Evolutionary conservation across 2,329 filamentous ascomycete species (phyloP), one percentile per base, ranked within the genome.

Genomic region (Colletotrichum chlorophyti): DNA sequence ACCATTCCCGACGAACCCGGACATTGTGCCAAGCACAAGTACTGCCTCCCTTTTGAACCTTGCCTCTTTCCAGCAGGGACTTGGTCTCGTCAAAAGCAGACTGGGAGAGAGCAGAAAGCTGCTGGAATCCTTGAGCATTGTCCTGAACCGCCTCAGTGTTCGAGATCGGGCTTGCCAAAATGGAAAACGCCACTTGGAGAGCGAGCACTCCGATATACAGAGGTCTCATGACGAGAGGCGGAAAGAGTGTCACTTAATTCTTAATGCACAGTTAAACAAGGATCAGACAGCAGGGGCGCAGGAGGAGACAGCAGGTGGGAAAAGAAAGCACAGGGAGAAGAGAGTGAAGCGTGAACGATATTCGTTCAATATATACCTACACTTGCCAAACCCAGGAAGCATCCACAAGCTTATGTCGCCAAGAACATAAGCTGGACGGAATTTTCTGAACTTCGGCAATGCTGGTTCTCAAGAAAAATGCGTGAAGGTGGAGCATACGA

Each of bases 1-100:
- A 71, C 70, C 70, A 73, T 57, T 73, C 70, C 15, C 62, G 59
- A 37, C 70, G 69, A 12, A 71, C 59, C 19, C 65, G 65, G 32
- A 72, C 40, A 40, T 71, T 70, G 37, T 35, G 62, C 45, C 66
- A 69, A 8, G 66, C 65, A 45, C 63, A 68, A 29, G 52, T 49
- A 14, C 23, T 11, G 14, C 64, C 42, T 2, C 50, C 62, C 50
- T 68, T 69, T 29, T 29, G 34, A 1, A 52, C 14, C 27, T 61
- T 45, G 3, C 61, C 53, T 11, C 53, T 52, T 17, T 62, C 52
- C 4, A 61, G 31, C 5, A 64, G 53, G 0, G 58, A 50, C 19
- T 69, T 53, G 1, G 70, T 65, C 50, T 64, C 58, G 6, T 69
- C 48, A 9, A 66, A 65, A 4, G 69, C 68, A 1, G 38, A 14